Conservation (phyloP, 768 basidiomycete genomes). For the Sutorius australiensis region DNA sequence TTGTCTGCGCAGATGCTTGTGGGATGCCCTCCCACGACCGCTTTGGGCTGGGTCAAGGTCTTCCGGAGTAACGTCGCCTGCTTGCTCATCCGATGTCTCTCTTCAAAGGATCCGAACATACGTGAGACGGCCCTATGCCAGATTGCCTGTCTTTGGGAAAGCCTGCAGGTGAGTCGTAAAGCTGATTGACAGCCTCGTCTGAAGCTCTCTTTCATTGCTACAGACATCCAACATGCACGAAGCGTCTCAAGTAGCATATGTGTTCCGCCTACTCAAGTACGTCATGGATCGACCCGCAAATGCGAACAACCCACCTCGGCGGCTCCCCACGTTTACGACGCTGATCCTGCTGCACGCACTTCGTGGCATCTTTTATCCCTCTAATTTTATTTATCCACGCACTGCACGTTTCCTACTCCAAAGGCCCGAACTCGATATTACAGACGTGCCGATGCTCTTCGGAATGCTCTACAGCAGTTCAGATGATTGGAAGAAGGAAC, state of each 20-base stretch:
- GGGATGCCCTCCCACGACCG: conserved; percentile 52
- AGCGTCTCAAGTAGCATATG: conserved; percentile 65
- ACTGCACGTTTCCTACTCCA: conserved; percentile 88
- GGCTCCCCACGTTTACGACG: conserved; percentile 74
- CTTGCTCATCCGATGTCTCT: conserved; percentile 67
- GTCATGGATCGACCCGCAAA: conserved; percentile 9
- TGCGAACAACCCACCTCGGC: conserved; percentile 51
- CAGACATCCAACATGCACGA: conserved; percentile 73
- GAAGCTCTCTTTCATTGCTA: background rate
- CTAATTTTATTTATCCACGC: conserved; percentile 83
- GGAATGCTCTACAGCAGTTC: conserved; percentile 76
- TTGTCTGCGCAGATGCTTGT: conserved; percentile 65
- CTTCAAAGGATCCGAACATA: conserved; percentile 57
- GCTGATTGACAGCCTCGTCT: background rate
- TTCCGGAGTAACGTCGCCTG: conserved; percentile 78
- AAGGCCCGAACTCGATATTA: conserved; percentile 72
- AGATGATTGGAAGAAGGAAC: conserved; percentile 82
- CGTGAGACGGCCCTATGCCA: conserved; percentile 61
- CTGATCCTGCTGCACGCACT: conserved; percentile 82
- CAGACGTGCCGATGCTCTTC: conserved; percentile 90
- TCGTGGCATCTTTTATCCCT: conserved; percentile 79
- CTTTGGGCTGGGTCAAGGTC: conserved; percentile 77
- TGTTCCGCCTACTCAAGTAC: conserved; percentile 45
- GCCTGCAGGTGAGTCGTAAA: conserved; percentile 53
- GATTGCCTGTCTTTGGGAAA: conserved; percentile 56